A percentile compares a stretch with the other conserved stretches of the same genome.
Evolutionary conservation across 2,329 filamentous ascomycete genomes (phyloP).

Genomic region (Beauveria caledonica): DNA sequence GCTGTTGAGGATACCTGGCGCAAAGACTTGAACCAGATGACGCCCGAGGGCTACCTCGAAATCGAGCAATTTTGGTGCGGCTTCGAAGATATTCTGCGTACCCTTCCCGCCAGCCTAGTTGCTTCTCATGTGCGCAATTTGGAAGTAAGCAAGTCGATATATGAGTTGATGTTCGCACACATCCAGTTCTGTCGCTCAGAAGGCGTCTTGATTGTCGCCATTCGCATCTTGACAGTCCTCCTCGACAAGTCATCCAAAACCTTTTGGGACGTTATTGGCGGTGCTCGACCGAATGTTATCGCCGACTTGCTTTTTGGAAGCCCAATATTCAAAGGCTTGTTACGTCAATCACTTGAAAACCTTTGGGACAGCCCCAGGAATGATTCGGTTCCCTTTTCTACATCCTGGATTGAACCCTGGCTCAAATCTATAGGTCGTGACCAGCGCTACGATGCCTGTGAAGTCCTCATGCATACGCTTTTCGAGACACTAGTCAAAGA

Average conservation of each 20-base stretch:
- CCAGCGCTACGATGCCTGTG: constrained; percentile 71
- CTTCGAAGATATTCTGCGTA: constrained; percentile 63
- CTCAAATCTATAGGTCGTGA: constrained; percentile 67
- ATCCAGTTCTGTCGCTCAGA: constrained; percentile 41
- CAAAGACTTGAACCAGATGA: constrained; percentile 30
- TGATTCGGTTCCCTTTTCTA: constrained; percentile 51
- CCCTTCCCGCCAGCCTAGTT: constrained; percentile 65
- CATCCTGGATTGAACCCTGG: constrained; percentile 72
- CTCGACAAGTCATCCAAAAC: constrained; percentile 68
- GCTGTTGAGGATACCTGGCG: constrained; percentile 55
- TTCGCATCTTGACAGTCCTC: constrained; percentile 62
- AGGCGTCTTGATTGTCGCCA: constrained; percentile 56
- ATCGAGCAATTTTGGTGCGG: constrained; percentile 75
- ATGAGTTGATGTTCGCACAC: constrained; percentile 49
- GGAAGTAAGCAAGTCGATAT: constrained; percentile 59
- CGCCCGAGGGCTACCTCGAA: constrained; percentile 29
- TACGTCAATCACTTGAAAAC: constrained; percentile 50
- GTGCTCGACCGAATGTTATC: constrained; percentile 70
- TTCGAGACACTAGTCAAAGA: constrained; percentile 56
- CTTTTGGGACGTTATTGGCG: constrained; percentile 83
- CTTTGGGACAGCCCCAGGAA: constrained; percentile 34
- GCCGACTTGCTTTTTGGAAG: constrained; percentile 78
- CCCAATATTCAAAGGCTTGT: constrained; percentile 52
- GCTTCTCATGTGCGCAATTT: constrained; percentile 70
- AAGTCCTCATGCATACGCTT: constrained; percentile 68